Base-by-base conservation (phyloP, 129 eudicot species). In the Flaveria robusta region DNA sequence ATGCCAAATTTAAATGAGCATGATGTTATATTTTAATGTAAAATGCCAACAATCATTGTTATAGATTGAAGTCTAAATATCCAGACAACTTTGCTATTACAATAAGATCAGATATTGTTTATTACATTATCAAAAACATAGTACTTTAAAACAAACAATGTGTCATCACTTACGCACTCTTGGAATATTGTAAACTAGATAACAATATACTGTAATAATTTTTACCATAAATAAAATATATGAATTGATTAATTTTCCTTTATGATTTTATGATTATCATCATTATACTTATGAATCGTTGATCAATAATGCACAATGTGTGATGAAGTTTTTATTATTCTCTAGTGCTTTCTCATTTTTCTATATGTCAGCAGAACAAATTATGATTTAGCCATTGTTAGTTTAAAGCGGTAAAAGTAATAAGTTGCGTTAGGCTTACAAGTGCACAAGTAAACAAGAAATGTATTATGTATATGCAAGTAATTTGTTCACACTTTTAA, bases 1-100 rank as follows among this genome's bases (percentile, higher is more conserved):
- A 75, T 58, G 79, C 15, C 72, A 65, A 47, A 37, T 68, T 31
- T 47, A 65, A 75, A 49, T 50, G 18, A 37, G 34, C 80, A 66
- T 34, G 43, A 20, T 76, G 18, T 46, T 27, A 75, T 73, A 75
- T 2, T 64, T 13, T 75, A 18, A 19, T 56, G 29, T 8, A 19
- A 54, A 31, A 60, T 26, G 19, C 47, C 23, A 15, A 49, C 54
- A n/a, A 45, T 49, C 46, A 29, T 66, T 22, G 6, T 51, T 66
- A 37, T 20, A 66, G 20, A 62, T 76, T 76, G 70, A 64, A 64
- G 11, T 13, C 39, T 29, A 16, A 22, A 58, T 3, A 16, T 64
- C 45, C 24, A 7, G 13, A 7, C 46, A 63, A 45, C 59, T 20
- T 68, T 14, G 9, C 13, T 19, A 68, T 22, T 22, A 43, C 18